phyloP scores from a whole-genome alignment of 148 eudicot genomes.

The Amaranthus hypochondriacus region DNA sequence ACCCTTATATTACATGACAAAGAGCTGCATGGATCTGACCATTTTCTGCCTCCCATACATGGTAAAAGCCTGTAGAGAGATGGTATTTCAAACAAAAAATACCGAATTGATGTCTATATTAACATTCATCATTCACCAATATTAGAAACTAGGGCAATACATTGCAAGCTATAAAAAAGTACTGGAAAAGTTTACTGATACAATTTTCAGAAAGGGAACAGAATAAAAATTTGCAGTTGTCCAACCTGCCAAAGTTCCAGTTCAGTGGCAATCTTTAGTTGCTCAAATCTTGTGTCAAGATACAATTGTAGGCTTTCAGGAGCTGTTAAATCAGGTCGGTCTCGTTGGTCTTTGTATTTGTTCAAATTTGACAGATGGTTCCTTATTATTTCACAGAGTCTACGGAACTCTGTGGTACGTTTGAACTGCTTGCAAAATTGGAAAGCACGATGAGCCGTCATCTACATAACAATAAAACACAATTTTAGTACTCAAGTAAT shows the following conservation, averaged over 20 bases:
- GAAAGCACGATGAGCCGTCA: slow-evolving; percentile 97
- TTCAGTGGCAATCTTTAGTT: slow-evolving; percentile 84
- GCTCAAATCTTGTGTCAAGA: slow-evolving; percentile 94
- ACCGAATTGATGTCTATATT: no score
- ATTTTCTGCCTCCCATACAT: no score
- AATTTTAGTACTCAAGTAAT: background rate
- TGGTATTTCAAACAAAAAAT: no score
- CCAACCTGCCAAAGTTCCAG: slow-evolving; percentile 97
- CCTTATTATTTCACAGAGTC: slow-evolving; percentile 89
- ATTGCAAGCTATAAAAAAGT: no score
- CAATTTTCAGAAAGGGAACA: background rate
- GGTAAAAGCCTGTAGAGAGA: no score
- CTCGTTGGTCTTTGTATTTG: slow-evolving; percentile 92
- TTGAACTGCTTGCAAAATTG: slow-evolving; percentile 99
- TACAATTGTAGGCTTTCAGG: slow-evolving; percentile 89
- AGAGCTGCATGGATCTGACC: no score
- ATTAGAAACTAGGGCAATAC: no score
- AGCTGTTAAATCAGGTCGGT: slow-evolving; percentile 78
- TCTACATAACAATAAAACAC: slow-evolving; percentile 35
- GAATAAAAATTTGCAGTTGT: background rate
- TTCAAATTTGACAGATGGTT: slow-evolving; percentile 84
- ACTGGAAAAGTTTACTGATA: no score
- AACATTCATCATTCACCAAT: no score
- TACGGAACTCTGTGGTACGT: slow-evolving; percentile 87
- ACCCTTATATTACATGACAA: no score